Conservation (phyloP, 2,329 filamentous ascomycete species). For the Sclerotiophoma versabilis region DNA sequence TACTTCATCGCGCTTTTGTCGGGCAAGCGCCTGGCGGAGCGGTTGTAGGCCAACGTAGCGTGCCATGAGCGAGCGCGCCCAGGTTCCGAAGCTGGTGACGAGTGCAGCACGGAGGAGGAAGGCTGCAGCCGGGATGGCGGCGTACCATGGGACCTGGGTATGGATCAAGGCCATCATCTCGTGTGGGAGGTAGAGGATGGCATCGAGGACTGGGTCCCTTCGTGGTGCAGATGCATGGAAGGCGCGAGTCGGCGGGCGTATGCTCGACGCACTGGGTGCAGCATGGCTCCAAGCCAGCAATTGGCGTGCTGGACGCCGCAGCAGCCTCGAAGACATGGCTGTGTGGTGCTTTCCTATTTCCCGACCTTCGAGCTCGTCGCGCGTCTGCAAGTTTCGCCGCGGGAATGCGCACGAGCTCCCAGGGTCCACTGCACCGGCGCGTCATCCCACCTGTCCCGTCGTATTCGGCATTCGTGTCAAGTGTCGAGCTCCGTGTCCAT, state of each 20-base stretch:
- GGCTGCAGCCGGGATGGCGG: slow-evolving; percentile 63
- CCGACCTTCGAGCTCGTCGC: slow-evolving; percentile 12
- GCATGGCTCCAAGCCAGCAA: slow-evolving; percentile 25
- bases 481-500: slow-evolving; percentile 15
- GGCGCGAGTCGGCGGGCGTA: slow-evolving; percentile 41
- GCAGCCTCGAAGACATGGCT: slow-evolving; percentile 36
- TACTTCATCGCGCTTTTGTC: slow-evolving; percentile 33
- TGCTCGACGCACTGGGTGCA: neutral
- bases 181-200: slow-evolving; percentile 54
- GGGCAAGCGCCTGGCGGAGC: slow-evolving; percentile 41
- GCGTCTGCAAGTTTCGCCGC: slow-evolving; percentile 17
- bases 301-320: slow-evolving; percentile 35
- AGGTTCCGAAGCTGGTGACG: slow-evolving; percentile 56
- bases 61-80: slow-evolving; percentile 48
- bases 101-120: slow-evolving; percentile 58
- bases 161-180: slow-evolving; percentile 60
- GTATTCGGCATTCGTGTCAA: slow-evolving; percentile 17
- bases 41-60: slow-evolving; percentile 55
- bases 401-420: slow-evolving; percentile 24
- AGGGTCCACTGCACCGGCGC: slow-evolving; percentile 29
- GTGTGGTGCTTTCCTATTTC: slow-evolving; percentile 11
- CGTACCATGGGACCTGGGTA: slow-evolving; percentile 61
- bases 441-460: slow-evolving; percentile 42
- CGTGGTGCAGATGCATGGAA: slow-evolving; percentile 60
- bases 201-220: slow-evolving; percentile 50